Base-by-base conservation (phyloP, 2,329 filamentous ascomycete species). In the Arthrobotrys sphaeroides region DNA sequence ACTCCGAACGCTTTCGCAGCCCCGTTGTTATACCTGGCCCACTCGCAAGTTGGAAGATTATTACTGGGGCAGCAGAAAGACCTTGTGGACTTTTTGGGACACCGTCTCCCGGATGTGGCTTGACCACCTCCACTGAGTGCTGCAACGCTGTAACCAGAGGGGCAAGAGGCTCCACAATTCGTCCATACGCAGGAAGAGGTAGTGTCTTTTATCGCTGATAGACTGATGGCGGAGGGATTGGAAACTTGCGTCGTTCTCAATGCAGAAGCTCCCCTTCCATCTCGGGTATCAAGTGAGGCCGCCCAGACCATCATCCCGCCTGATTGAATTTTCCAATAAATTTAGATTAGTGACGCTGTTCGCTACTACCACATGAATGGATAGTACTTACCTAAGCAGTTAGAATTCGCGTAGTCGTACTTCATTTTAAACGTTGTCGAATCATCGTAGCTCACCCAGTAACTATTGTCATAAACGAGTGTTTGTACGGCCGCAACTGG, bases 371-470 rank as follows among this genome's bases (percentile, higher is more conserved):
- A n/a, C n/a, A n/a, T n/a, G n/a, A n/a, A n/a, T n/a, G n/a, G n/a
- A n/a, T n/a, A 20, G 26, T 12, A 16, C 20, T 16, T 43, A 42
- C 40, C 59, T 18, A 84, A 75, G 6, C 83, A 81, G 0, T 77
- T 59, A 0, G 78, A 31, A 45, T 82, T 82, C 0, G 82, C 83
- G 31, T 77, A 81, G 3, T 81, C 78, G 0, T 78, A 78, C 76
- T 84, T 84, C 36, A 78, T 28, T 33, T 80, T 77, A 13, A 84
- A 78, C 0, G 83, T 84, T 0, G 81, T 80, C 0, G 70, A 57
- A 64, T 84, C 82, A 77, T 85, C 84, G 42, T 80, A 85, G 1
- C 79, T 81, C 0, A 85, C 81, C 84, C 83, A 86, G 73, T 85
- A 82, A 66, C 83, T 78, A 0, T 69, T 77, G 61, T 81, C 80